Conservation (phyloP, 805 yeast genomes). For the Pichia manshurica region DNA sequence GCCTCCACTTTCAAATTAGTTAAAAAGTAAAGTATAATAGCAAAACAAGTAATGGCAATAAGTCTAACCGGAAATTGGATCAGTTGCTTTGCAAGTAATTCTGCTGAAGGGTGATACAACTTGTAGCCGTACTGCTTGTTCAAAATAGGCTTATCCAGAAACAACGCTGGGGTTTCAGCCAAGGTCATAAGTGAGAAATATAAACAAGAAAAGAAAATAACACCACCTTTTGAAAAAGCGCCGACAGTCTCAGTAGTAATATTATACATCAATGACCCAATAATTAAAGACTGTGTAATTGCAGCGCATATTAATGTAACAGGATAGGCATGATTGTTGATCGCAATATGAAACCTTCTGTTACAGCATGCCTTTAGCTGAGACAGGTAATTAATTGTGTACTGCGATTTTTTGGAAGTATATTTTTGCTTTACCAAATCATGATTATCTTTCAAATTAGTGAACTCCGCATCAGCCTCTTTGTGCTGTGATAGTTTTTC, state of each 20-base stretch:
- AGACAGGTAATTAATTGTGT: slow-evolving; percentile 37
- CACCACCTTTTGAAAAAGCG: slow-evolving; percentile 58
- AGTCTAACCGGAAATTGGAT: slow-evolving; percentile 55
- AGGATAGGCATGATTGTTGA: slow-evolving; percentile 53
- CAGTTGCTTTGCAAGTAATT: slow-evolving; percentile 50
- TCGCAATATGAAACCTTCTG: slow-evolving; percentile 49
- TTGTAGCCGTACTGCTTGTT: slow-evolving; percentile 61
- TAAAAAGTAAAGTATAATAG: slow-evolving; percentile 45
- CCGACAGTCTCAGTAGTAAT: slow-evolving; percentile 45
- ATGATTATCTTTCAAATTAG: slow-evolving; percentile 26
- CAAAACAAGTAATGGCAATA: slow-evolving; percentile 42
- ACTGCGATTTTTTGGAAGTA: slow-evolving; percentile 27
- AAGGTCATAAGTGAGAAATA: slow-evolving; percentile 56
- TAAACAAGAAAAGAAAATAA: slow-evolving; percentile 53
- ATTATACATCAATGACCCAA: slow-evolving; percentile 55
- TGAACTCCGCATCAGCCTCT: slow-evolving; percentile 28
- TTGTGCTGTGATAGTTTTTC: slow-evolving; percentile 30
- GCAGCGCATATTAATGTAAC: slow-evolving; percentile 45
- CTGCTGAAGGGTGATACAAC: slow-evolving; percentile 64
- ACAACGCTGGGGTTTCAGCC: slow-evolving; percentile 55
- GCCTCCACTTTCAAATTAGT: slow-evolving; percentile 45
- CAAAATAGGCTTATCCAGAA: slow-evolving; percentile 55
- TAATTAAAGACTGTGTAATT: slow-evolving; percentile 49
- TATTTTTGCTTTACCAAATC: slow-evolving; percentile 33
- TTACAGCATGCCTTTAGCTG: slow-evolving; percentile 47